Conservation (phyloP, 805 yeast species). For the Zygotorulaspora chibaensis region DNA sequence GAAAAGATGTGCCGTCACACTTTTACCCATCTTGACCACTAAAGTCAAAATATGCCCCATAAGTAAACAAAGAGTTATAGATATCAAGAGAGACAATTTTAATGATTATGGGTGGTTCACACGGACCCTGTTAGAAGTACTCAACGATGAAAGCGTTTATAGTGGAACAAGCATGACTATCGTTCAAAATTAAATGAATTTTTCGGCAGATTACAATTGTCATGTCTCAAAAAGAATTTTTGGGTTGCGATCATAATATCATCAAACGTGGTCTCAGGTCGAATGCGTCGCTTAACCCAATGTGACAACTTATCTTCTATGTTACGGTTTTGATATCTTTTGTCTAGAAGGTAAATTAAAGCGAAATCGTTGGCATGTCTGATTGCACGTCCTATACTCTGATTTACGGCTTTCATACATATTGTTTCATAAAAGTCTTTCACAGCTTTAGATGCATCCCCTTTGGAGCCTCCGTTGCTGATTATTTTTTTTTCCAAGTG, state of each 20-base stretch:
- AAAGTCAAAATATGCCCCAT: conserved; percentile 36
- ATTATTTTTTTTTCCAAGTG: conserved; percentile 55
- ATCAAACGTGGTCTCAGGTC: conserved; percentile 14
- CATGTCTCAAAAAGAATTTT: conserved; percentile 18
- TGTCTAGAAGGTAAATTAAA: conserved; percentile 65
- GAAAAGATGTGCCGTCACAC: conserved; percentile 38
- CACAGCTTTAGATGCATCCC: conserved; percentile 46
- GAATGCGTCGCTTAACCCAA: conserved; percentile 60
- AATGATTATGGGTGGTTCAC: conserved; percentile 37
- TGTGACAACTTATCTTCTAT: conserved; percentile 60
- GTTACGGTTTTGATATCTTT: conserved; percentile 44
- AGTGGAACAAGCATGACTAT: conserved; percentile 26
- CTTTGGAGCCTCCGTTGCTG: conserved; percentile 43
- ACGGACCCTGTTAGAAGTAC: conserved; percentile 24
- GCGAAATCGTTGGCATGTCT: conserved; percentile 82
- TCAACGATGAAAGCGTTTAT: conserved; percentile 27
- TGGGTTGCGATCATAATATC: conserved; percentile 23
- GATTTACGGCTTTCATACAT: conserved; percentile 89
- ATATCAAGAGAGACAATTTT: conserved; percentile 22
- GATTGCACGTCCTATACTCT: conserved; percentile 88
- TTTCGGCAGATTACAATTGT: no score
- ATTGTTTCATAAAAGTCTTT: conserved; percentile 69
- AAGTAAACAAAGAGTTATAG: conserved; percentile 32
- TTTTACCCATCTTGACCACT: conserved; percentile 37
- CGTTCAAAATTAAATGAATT: background rate